Base-by-base conservation (phyloP, 1,284 basidiomycete species). In the Moesziomyces parantarcticus region DNA sequence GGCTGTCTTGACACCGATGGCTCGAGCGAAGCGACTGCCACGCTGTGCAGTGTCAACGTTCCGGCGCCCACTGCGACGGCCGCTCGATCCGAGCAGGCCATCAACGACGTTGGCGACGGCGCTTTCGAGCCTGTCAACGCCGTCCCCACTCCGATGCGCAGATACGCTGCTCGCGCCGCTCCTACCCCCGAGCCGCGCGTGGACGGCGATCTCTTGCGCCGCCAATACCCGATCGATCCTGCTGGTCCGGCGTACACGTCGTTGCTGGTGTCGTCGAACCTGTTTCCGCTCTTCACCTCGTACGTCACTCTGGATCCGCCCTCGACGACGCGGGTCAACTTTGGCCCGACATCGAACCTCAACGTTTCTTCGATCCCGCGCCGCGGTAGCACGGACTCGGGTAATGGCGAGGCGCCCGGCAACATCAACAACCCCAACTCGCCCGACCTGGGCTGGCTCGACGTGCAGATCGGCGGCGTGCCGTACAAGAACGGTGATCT, bases 401-500 rank as follows among this genome's bases (percentile, higher is more conserved):
- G 74, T 21, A 76, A 76, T 45, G 71, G 71, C 20, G 58, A 65
- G 36, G 60, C 71, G 9, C 61, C 75, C 1, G 39, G 48, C 5
- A 64, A 76, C 56, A 74, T 76, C 53, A 74, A 69, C 60, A 76
- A 76, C 36, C 63, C 64, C 22, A 58, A 76, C 48, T 59, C 59
- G 11, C 75, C 75, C 44, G 67, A 77, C 40, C 41, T 77, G 7
- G 72, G 72, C 8, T 77, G 75, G 75, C 55, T 77, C 32, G 75
- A 77, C 44, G 49, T 64, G 4, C 64, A 76, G 34, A 60, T 77
- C 25, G 72, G 75, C 23, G 68, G 44, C 0, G 65, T 77, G 2
- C 72, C 75, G 3, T 77, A 72, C 54, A 77, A 75, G 57, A 75
- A 75, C 49, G 75, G 75, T 5, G 75, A 77, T 41, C 58, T 77